These are phyloP conservation scores for Lactifluus hygrophoroides DNA, from an alignment of 768 basidiomycete genomes.

Conservation along the genomic window DNA sequence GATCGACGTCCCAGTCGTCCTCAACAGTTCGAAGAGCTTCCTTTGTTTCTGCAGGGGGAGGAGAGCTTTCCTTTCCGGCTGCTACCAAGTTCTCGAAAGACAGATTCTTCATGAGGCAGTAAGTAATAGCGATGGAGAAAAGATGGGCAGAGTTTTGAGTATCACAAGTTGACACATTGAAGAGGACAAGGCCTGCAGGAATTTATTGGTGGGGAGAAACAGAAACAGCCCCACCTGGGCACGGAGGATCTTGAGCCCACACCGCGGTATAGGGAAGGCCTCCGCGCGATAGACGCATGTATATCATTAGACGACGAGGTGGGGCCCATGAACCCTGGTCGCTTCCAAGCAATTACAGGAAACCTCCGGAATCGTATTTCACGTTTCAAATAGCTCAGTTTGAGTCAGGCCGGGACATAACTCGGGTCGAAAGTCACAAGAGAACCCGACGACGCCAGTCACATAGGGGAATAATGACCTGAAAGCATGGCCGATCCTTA, in stretches of 20 bases:
- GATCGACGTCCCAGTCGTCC: conserved; percentile 54
- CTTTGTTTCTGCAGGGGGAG: neutral
- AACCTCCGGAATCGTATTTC: neutral
- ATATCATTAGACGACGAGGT: neutral
- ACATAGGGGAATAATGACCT: neutral
- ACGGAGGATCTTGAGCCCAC: neutral
- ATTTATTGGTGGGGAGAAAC: neutral
- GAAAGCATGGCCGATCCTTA: neutral
- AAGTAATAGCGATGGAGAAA: neutral
- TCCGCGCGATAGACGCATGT: neutral
- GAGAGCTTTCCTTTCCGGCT: neutral
- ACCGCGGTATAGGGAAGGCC: no score
- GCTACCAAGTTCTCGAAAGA: neutral
- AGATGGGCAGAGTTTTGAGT: neutral
- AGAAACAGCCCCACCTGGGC: neutral
- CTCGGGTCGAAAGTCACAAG: neutral
- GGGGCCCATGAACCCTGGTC: no score
- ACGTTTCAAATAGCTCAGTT: neutral
- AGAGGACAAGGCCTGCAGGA: neutral
- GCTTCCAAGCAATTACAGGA: no score
- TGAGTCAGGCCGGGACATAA: neutral
- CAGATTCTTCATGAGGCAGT: neutral
- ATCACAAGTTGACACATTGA: neutral
- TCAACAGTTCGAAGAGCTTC: conserved; percentile 29
- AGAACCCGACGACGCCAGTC: neutral